These are phyloP conservation scores for Angophora floribunda DNA, from an alignment of 345 rosid genomes.

Conservation along the genomic window DNA sequence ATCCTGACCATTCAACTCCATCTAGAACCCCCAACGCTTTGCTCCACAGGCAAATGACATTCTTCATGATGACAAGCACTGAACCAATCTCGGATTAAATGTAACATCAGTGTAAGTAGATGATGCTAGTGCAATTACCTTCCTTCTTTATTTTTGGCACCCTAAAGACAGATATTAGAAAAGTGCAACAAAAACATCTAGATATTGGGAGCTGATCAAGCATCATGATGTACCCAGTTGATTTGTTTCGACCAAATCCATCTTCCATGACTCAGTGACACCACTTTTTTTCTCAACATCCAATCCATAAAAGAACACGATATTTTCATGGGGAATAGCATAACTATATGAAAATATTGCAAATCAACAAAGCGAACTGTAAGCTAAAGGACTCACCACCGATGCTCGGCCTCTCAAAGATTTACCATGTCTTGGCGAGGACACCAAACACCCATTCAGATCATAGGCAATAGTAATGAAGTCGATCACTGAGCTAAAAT, in stretches of 20 bases:
- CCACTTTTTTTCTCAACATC: neutral
- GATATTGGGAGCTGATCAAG: neutral
- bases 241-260: neutral
- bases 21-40: too few species aligned
- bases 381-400: neutral
- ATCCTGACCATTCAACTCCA: too few species aligned
- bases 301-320: neutral
- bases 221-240: neutral
- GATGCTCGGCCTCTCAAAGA: neutral
- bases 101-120: neutral
- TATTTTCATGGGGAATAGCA: neutral
- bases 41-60: too few species aligned
- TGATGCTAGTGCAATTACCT: neutral
- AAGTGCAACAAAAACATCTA: neutral
- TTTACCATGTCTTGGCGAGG: neutral
- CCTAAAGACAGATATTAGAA: neutral
- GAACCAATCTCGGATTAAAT: too few species aligned
- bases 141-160: neutral
- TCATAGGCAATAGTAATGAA: neutral
- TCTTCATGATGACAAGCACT: too few species aligned
- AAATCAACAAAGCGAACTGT: neutral
- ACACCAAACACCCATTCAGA: neutral
- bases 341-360: neutral
- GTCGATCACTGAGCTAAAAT: too few species aligned
- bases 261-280: neutral